Percentiles rank a stretch among this genome's conserved stretches.
phyloP scores from a whole-genome alignment of 345 rosid species.

The Adansonia digitata region DNA sequence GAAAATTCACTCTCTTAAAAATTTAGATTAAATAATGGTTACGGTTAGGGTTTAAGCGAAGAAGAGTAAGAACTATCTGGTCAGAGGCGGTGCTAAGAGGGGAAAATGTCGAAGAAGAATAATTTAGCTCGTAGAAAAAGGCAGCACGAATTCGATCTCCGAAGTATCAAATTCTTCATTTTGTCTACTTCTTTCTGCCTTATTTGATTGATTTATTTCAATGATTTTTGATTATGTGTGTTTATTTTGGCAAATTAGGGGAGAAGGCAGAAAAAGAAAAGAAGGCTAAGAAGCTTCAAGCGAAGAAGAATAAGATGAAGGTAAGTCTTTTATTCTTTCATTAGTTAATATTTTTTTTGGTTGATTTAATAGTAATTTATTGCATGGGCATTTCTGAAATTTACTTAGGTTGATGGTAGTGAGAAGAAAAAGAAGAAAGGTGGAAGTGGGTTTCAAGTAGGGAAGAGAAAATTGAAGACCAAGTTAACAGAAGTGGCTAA shows the following conservation, averaged over 20 bases:
- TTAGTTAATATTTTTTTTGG: background rate
- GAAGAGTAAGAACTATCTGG: background rate
- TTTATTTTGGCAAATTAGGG: constrained; percentile 33
- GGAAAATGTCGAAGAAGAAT: constrained; percentile 94
- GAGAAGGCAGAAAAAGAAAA: constrained; percentile 76
- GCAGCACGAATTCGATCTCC: constrained; percentile 82
- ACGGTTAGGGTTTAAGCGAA: background rate
- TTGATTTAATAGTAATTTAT: background rate
- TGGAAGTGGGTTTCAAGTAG: constrained; percentile 69
- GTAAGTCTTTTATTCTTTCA: constrained; percentile 29
- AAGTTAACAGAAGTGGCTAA: constrained; percentile 63
- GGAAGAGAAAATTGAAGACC: constrained; percentile 87
- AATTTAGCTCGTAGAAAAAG: constrained; percentile 66
- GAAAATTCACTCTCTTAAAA: constrained; percentile 4
- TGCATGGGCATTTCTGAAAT: background rate
- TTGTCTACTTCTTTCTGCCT: background rate
- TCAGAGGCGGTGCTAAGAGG: background rate
- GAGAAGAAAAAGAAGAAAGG: constrained; percentile 63
- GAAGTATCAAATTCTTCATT: constrained; percentile 32
- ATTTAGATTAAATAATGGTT: background rate
- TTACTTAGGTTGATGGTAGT: constrained; percentile 61
- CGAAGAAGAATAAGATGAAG: constrained; percentile 94
- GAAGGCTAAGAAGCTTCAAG: constrained; percentile 62
- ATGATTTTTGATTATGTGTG: background rate
- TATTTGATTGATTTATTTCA: background rate